Conservation (phyloP, 2,329 filamentous ascomycete genomes). For the Fusarium succisae region DNA sequence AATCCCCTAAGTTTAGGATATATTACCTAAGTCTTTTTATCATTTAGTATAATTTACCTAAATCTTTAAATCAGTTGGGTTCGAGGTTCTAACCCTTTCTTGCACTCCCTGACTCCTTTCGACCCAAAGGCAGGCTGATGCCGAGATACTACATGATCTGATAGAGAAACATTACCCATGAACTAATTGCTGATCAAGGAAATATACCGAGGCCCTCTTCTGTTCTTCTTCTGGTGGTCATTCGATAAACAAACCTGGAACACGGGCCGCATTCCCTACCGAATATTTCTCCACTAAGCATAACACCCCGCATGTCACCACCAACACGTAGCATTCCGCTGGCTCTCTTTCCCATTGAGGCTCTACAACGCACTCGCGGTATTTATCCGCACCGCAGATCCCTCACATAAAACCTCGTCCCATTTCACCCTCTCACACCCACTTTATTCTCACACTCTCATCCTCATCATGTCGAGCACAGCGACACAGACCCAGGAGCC, state of each 20-base stretch:
- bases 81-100: too few relatives aligned
- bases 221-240: not conserved
- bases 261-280: not conserved
- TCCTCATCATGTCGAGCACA: conserved; percentile 14
- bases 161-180: too few relatives aligned
- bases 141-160: too few relatives aligned
- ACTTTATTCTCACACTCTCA: not conserved
- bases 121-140: too few relatives aligned
- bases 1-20: too few relatives aligned
- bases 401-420: not conserved
- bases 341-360: not conserved
- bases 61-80: too few relatives aligned
- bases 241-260: not conserved
- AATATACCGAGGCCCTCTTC: not conserved
- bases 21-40: too few relatives aligned
- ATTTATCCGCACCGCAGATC: not conserved
- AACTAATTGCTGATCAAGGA: not conserved
- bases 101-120: too few relatives aligned
- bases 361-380: not conserved
- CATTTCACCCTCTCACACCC: too few relatives aligned
- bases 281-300: not conserved
- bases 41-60: too few relatives aligned
- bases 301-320: not conserved
- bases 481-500: conserved; percentile 15
- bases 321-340: not conserved